phyloP scores from a whole-genome alignment of 129 eudicot species.

The Glebionis coronaria region DNA sequence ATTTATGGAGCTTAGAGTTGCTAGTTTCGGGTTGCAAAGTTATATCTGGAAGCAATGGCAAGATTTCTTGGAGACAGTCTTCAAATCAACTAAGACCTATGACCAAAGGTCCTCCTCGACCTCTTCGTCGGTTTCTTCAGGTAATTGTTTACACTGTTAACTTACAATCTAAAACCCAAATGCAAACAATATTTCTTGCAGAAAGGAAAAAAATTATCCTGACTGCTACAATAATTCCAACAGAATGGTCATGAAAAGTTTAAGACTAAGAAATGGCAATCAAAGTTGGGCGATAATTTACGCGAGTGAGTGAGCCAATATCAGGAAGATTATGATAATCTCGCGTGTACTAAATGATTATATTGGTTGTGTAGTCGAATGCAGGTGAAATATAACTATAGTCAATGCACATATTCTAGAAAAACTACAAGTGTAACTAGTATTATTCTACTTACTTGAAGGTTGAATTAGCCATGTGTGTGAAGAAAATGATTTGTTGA shows the following conservation, averaged over 20 bases:
- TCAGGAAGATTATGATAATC: neutral
- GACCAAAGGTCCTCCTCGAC: conserved; percentile 60
- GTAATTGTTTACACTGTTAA: conserved; percentile 21
- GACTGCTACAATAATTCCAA: neutral
- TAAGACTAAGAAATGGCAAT: neutral
- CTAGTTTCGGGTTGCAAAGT: conserved; percentile 82
- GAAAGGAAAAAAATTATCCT: no score
- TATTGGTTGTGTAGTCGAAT: neutral
- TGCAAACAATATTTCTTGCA: no score
- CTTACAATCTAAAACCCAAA: neutral
- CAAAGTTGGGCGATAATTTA: neutral
- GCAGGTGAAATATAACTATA: neutral
- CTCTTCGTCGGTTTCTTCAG: conserved; percentile 37
- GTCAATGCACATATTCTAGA: neutral
- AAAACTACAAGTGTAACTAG: no score
- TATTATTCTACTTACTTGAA: neutral
- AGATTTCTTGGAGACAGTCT: conserved; percentile 74
- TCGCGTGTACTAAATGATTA: neutral
- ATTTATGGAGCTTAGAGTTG: conserved; percentile 70
- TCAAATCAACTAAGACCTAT: conserved; percentile 67
- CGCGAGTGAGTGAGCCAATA: neutral
- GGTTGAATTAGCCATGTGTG: conserved; percentile 26
- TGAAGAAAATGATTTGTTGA: neutral
- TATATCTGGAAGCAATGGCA: conserved; percentile 78
- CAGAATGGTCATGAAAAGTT: neutral